Conservation (phyloP, 1,284 basidiomycete genomes). For the Fomitopsis betulina region DNA sequence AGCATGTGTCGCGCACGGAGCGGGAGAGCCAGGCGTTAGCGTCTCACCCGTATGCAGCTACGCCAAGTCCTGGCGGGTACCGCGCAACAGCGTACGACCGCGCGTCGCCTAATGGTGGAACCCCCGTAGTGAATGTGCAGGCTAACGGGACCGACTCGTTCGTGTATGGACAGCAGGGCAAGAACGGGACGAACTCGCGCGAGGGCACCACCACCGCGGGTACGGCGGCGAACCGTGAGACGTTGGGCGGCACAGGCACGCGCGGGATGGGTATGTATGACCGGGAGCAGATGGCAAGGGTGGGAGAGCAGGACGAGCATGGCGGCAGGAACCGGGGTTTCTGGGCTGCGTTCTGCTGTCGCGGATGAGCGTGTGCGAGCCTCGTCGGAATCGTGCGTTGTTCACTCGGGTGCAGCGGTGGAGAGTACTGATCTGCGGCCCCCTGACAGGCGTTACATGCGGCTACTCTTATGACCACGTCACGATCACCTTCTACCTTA, state of each 20-base stretch:
- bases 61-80: conserved; percentile 52
- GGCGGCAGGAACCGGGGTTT: conserved; percentile 44
- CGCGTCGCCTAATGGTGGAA: conserved; percentile 42
- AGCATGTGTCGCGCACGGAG: conserved; percentile 30
- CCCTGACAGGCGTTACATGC: not conserved
- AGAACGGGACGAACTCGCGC: conserved; percentile 31
- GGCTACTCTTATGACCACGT: not conserved
- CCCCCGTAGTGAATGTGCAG: conserved; percentile 21
- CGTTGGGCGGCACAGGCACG: conserved; percentile 45
- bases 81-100: conserved; percentile 51
- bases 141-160: conserved; percentile 52
- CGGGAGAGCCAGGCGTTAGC: conserved; percentile 43
- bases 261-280: conserved; percentile 54
- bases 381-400: not conserved
- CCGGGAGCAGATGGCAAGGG: conserved; percentile 44
- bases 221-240: conserved; percentile 15
- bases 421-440: not conserved
- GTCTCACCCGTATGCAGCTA: conserved; percentile 65
- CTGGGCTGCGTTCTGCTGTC: conserved; percentile 69
- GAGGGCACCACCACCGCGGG: conserved; percentile 23
- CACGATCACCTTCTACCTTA: not conserved
- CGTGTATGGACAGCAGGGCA: conserved; percentile 48
- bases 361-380: conserved; percentile 39
- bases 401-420: not conserved
- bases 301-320: conserved; percentile 55